Evolutionary conservation across 164 flowering plant genomes (phyloP).

Genomic region (Houttuynia cordata): DNA sequence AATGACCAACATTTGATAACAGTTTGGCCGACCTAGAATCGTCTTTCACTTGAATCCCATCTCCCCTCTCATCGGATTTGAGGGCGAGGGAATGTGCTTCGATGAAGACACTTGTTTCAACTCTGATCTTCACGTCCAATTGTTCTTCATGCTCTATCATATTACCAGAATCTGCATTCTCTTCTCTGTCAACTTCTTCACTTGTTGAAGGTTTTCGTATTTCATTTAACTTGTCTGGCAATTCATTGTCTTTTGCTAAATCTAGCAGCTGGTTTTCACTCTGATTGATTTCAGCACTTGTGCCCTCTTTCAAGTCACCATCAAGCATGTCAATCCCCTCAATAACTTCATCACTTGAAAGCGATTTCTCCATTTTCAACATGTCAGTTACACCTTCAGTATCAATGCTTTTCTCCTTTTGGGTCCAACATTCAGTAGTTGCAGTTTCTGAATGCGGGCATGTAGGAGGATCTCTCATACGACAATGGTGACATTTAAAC

Average conservation of each 20-base stretch:
- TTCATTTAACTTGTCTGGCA: neutral
- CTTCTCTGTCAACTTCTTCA: neutral
- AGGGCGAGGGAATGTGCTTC: too few relatives aligned
- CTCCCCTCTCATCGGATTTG: too few relatives aligned
- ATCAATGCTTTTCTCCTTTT: neutral
- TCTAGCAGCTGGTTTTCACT: neutral
- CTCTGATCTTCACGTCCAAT: too few relatives aligned
- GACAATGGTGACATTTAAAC: slow-evolving; percentile 75
- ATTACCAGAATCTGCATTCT: neutral
- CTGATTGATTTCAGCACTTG: neutral
- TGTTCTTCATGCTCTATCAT: too few relatives aligned
- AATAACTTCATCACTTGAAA: neutral
- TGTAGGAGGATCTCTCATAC: slow-evolving; percentile 37
- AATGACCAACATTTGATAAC: too few relatives aligned
- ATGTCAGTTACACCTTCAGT: neutral
- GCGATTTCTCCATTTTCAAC: neutral
- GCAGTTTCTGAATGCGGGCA: slow-evolving; percentile 31
- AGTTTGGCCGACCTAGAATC: too few relatives aligned
- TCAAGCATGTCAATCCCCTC: neutral
- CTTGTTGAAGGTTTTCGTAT: neutral
- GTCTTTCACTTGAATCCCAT: too few relatives aligned
- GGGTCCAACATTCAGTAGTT: neutral
- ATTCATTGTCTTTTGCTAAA: neutral
- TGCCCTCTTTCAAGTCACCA: neutral
- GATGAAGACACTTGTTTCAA: too few relatives aligned